A percentile compares a stretch with the other conserved stretches of the same genome.
These are phyloP conservation scores for Ajuga chamaepitys DNA, from an alignment of 257 asterid genomes.

Conservation along the genomic window DNA sequence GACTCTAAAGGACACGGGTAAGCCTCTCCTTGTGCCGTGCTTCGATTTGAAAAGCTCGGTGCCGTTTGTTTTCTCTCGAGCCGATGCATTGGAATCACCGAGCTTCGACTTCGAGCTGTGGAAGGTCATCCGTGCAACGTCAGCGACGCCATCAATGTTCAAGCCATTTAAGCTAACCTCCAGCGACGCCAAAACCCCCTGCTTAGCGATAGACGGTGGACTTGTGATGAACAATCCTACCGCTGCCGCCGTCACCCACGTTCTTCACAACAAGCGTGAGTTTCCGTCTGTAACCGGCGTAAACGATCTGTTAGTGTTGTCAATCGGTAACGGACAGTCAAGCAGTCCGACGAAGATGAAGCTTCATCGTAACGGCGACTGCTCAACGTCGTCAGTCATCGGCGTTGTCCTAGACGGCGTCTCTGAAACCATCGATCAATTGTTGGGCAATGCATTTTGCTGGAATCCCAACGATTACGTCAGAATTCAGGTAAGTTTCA, in stretches of 20 bases:
- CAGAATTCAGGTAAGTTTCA: slow-evolving; percentile 80
- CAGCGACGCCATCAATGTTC: slow-evolving; percentile 73
- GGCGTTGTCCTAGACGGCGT: slow-evolving; percentile 85
- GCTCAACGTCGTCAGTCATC: slow-evolving; percentile 48
- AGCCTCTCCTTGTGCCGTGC: slow-evolving; percentile 83
- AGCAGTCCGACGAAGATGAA: slow-evolving; percentile 33
- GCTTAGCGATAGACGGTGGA: slow-evolving; percentile 90
- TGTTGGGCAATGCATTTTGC: slow-evolving; percentile 87
- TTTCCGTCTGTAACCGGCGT: slow-evolving; percentile 80
- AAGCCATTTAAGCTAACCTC: slow-evolving; percentile 71
- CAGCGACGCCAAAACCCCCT: slow-evolving; percentile 64
- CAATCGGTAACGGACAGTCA: slow-evolving; percentile 68
- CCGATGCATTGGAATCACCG: slow-evolving; percentile 82
- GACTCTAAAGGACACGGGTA: slow-evolving; percentile 73
- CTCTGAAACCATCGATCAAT: slow-evolving; percentile 84
- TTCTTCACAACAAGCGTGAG: slow-evolving; percentile 82
- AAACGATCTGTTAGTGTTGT: slow-evolving; percentile 72
- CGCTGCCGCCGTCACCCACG: slow-evolving; percentile 96
- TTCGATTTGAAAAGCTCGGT: slow-evolving; percentile 74
- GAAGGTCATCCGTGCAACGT: slow-evolving; percentile 92
- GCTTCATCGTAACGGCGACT: slow-evolving; percentile 43
- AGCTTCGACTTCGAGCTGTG: slow-evolving; percentile 90
- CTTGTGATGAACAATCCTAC: slow-evolving; percentile 95
- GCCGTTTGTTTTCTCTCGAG: slow-evolving; percentile 92
- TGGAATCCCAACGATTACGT: slow-evolving; percentile 79